Base-by-base conservation (phyloP, 352 stramenopile genomes). In the Halophytophthora polymorphica region DNA sequence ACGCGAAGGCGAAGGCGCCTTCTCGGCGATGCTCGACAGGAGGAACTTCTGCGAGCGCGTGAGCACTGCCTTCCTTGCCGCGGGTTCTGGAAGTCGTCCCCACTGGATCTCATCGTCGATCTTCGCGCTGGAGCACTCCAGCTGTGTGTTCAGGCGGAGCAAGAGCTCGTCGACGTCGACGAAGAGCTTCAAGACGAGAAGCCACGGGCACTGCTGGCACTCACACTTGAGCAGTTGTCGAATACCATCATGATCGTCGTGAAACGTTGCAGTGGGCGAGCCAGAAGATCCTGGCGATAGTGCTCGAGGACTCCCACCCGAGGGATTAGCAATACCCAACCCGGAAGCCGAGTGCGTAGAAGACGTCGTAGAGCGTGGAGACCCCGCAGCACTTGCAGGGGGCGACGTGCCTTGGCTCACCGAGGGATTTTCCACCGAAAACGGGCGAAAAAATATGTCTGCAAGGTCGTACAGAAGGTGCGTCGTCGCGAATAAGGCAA, bases 91-190 rank as follows among this genome's bases (percentile, higher is more conserved):
- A 6, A 93, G 53, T 31, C 80, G 65, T 1, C 82, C 82, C 82
- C 82, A 93, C 25, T 64, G 69, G 50, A 93, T 77, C 56, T 87
- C 71, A 52, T 73, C 66, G 23, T 86, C 75, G 44, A 93, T 86
- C 47, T 88, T 93, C 37, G 86, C 75, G 39, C 74, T 81, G 34
- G 77, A 93, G 21, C 63, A 80, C 43, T 89, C 73, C 12, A 93
- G 50, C 50, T 86, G 73, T 2, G 76, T 66, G 48, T 85, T 84
- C 13, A 93, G 50, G 5, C 79, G 73, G 45, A 86, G 55, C n/a
- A 93, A 50, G 21, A 93, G 57, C 42, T 93, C 79, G 38, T 93
- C 68, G 49, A 77, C 87, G 42, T 88, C 66, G 0, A 67, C 65
- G 36, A 93, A 88, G 35, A 90, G 61, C 45, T 88, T 77, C 43